Percentiles rank a stretch among this genome's conserved stretches.
phyloP scores from a whole-genome alignment of 345 rosid genomes.

The Carallia brachiata region DNA sequence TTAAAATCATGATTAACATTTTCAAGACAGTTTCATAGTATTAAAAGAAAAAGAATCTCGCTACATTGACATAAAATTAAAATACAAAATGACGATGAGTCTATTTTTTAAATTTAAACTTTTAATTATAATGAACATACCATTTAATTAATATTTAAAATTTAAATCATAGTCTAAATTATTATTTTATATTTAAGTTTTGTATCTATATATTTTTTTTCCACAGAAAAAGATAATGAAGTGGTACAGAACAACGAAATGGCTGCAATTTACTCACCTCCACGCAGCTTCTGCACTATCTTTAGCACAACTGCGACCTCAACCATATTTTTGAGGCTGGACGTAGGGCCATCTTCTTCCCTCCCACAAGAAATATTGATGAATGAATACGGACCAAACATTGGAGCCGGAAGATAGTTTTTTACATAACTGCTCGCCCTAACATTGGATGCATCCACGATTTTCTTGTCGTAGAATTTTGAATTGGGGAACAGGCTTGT shows the following conservation, averaged over 20 bases:
- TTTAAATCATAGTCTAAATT: too few species aligned
- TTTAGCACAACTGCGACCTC: conserved; percentile 44
- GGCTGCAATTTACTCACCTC: conserved; percentile 30
- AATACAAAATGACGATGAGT: too few species aligned
- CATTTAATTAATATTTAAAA: too few species aligned
- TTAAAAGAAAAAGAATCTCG: neutral
- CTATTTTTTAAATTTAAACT: too few species aligned
- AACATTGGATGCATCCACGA: conserved; percentile 42
- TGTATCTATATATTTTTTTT: too few species aligned
- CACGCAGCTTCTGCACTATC: conserved; percentile 31
- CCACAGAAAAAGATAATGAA: too few species aligned
- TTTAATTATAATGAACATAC: too few species aligned
- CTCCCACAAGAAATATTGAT: conserved; percentile 39
- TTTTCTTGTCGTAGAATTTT: conserved; percentile 42
- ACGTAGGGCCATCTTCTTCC: conserved; percentile 32
- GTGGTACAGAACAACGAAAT: too few species aligned
- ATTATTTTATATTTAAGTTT: too few species aligned
- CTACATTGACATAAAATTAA: too few species aligned
- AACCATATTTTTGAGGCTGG: conserved; percentile 39
- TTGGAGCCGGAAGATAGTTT: conserved; percentile 33
- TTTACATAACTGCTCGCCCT: conserved; percentile 18
- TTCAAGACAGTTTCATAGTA: too few species aligned
- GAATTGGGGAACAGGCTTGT: conserved; percentile 59
- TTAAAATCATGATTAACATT: too few species aligned
- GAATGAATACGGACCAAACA: conserved; percentile 52